phyloP scores from a whole-genome alignment of 1,139 yeast genomes.

The Taiozyma sp. region DNA sequence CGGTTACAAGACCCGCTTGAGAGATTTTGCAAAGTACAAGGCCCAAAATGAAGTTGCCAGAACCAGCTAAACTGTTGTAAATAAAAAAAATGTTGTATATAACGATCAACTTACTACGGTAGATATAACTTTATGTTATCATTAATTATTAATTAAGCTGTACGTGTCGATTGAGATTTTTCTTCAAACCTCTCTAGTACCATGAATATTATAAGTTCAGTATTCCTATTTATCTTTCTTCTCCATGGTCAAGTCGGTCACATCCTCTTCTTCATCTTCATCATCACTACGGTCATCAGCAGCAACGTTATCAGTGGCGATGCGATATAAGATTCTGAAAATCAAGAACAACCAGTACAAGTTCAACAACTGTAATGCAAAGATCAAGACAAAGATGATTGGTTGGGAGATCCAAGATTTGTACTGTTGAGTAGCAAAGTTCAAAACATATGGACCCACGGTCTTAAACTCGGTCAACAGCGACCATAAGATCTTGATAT shows the following conservation, averaged over 20 bases:
- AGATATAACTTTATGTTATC: background rate
- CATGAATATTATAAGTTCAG: background rate
- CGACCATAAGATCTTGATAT: constrained; percentile 78
- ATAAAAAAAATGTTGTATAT: background rate
- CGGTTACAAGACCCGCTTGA: constrained; percentile 47
- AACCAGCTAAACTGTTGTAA: background rate
- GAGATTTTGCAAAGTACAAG: constrained; percentile 6
- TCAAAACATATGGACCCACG: constrained; percentile 74
- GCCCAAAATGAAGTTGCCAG: background rate
- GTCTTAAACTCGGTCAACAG: constrained; percentile 81
- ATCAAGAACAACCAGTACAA: constrained; percentile 83
- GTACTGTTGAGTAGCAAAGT: constrained; percentile 92
- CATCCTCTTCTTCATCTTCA: constrained; percentile 24
- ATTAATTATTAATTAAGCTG: background rate
- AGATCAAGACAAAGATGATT: constrained; percentile 72
- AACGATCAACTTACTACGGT: background rate
- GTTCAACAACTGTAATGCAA: constrained; percentile 81
- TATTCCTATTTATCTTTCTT: background rate
- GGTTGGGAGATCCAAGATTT: constrained; percentile 95
- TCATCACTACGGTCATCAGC: constrained; percentile 86
- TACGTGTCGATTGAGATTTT: background rate
- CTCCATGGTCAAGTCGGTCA: background rate
- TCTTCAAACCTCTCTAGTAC: background rate
- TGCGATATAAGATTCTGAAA: constrained; percentile 67
- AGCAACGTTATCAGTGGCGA: constrained; percentile 44